These are phyloP conservation scores for Pseudoperonospora humuli DNA, from an alignment of 352 stramenopile genomes.

Conservation along the genomic window DNA sequence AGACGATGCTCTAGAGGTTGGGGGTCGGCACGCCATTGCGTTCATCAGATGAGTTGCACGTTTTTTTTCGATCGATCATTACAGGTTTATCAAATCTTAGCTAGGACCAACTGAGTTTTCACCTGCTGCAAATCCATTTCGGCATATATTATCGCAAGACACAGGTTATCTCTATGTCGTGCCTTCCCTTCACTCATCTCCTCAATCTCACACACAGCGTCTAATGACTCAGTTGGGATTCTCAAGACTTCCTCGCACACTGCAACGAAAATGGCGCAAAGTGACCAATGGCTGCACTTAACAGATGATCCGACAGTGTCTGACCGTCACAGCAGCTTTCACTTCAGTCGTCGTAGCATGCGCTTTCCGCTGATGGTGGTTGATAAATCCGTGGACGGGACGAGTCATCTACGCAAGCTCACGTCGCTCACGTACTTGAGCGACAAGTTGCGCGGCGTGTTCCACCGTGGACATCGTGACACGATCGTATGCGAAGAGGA, in stretches of 20 bases:
- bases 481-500: conserved; percentile 55
- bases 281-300: conserved; percentile 7
- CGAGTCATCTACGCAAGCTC: conserved; percentile 42
- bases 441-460: conserved; percentile 40
- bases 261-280: conserved; percentile 5
- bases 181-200: conserved; percentile 2
- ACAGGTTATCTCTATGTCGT: conserved; percentile 2
- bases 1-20: too few relatives aligned
- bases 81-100: background rate
- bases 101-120: background rate
- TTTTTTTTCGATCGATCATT: background rate
- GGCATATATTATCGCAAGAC: background rate
- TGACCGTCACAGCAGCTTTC: conserved; percentile 6
- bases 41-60: background rate
- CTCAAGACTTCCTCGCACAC: conserved; percentile 7
- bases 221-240: conserved; percentile 24
- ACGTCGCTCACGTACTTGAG: conserved; percentile 52
- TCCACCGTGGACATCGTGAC: conserved; percentile 49
- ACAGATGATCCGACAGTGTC: conserved; percentile 5
- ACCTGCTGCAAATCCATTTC: too few relatives aligned
- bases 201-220: background rate
- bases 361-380: conserved; percentile 4
- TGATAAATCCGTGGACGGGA: conserved; percentile 25
- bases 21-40: background rate
- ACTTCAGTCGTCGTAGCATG: background rate